Percentiles rank a stretch among this genome's conserved stretches.
Evolutionary conservation across 1,139 yeast genomes (phyloP).

Genomic region (Arxiozyma bovina): DNA sequence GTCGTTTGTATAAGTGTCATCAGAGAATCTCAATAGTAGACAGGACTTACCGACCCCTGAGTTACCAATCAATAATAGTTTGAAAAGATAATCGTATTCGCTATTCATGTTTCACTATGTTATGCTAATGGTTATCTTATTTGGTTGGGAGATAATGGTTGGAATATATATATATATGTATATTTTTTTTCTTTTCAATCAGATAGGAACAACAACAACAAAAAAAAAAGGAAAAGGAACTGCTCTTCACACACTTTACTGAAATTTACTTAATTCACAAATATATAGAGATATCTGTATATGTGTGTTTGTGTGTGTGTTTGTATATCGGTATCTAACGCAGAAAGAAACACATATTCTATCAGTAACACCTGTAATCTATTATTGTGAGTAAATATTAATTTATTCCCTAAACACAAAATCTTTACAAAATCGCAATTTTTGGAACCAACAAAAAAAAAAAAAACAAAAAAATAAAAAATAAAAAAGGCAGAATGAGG

Average conservation of each 20-base stretch:
- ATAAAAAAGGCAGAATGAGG: too few species aligned
- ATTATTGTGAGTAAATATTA: neutral
- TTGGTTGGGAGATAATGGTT: too few species aligned
- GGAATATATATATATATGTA: too few species aligned
- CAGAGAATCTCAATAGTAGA: conserved; percentile 88
- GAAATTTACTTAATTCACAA: too few species aligned
- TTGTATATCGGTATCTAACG: neutral
- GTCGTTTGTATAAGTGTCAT: conserved; percentile 94
- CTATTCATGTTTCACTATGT: conserved; percentile 46
- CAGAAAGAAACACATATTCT: too few species aligned
- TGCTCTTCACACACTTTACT: too few species aligned
- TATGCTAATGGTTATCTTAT: too few species aligned
- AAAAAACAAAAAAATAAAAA: neutral
- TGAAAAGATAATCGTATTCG: conserved; percentile 95
- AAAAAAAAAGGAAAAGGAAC: too few species aligned
- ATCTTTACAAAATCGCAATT: neutral
- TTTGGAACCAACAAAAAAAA: neutral
- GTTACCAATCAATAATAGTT: conserved; percentile 88
- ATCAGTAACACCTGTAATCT: too few species aligned
- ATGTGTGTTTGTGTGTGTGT: neutral
- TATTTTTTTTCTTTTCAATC: too few species aligned
- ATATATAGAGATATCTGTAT: neutral
- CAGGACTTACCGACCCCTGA: conserved; percentile 98
- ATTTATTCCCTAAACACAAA: too few species aligned
- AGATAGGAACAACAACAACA: too few species aligned